These are phyloP conservation scores for Fraxinus anomala DNA, from an alignment of 257 asterid species.

Conservation along the genomic window DNA sequence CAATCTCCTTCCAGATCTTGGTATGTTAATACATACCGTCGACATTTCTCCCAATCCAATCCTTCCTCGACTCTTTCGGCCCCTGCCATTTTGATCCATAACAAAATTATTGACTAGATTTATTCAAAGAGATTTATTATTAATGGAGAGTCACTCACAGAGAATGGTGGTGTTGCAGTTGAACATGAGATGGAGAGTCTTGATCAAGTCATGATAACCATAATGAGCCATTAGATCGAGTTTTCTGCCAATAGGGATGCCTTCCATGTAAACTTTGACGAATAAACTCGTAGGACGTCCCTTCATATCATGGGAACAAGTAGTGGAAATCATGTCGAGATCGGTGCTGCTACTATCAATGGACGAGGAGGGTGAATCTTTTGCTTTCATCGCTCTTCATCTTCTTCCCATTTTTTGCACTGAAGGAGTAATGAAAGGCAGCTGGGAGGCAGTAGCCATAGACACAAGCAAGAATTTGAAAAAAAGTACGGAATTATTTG, in stretches of 20 bases:
- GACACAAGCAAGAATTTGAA: background rate
- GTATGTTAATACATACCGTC: background rate
- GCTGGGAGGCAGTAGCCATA: background rate
- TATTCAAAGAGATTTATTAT: too few relatives aligned
- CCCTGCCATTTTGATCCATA: background rate
- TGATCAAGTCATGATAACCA: slow-evolving; percentile 19
- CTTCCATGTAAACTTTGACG: slow-evolving; percentile 25
- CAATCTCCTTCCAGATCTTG: slow-evolving; percentile 19
- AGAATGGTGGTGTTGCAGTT: slow-evolving; percentile 2
- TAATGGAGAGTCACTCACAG: background rate
- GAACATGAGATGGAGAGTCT: slow-evolving; percentile 19
- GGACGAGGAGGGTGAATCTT: background rate
- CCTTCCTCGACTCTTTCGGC: slow-evolving; percentile 4
- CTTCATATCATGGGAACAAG: background rate
- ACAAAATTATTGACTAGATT: too few relatives aligned
- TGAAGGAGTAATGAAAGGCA: too few relatives aligned
- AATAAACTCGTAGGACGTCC: background rate
- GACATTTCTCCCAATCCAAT: background rate
- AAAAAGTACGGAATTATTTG: background rate
- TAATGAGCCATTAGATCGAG: slow-evolving; percentile 17
- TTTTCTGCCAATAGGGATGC: slow-evolving; percentile 23
- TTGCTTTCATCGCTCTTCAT: background rate
- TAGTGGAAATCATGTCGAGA: background rate
- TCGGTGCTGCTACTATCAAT: background rate
- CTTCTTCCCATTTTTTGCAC: background rate